Conservation (phyloP, 202 grass and related monocot species). For the Setaria italica region DNA sequence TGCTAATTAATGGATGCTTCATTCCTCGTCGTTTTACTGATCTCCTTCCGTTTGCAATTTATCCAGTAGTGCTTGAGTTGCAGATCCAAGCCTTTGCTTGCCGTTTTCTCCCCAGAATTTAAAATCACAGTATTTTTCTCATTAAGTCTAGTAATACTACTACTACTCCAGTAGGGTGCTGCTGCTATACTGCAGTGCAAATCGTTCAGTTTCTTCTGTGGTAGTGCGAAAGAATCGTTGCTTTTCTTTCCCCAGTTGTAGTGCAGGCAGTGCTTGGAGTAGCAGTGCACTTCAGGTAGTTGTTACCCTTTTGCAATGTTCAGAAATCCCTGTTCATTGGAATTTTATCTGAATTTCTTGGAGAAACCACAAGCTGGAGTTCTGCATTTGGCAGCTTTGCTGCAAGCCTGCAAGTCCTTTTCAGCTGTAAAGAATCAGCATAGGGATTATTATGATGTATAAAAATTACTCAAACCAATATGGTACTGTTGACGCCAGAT, state of each 20-base stretch:
- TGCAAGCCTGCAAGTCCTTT: not conserved
- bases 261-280: not conserved
- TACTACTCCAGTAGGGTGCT: not conserved
- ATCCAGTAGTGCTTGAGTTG: not conserved
- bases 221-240: slow-evolving; percentile 8
- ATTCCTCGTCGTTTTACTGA: not conserved
- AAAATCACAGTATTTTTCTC: not conserved
- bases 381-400: not conserved
- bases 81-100: not conserved
- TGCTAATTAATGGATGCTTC: not conserved
- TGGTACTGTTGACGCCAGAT: too few relatives aligned
- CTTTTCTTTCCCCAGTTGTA: not conserved
- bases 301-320: not conserved
- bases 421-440: not conserved
- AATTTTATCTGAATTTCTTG: not conserved
- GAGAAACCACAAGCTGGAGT: not conserved
- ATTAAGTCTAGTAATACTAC: not conserved
- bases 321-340: not conserved
- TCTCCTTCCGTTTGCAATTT: slow-evolving; percentile 18
- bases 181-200: not conserved
- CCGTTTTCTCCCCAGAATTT: not conserved
- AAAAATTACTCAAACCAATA: too few relatives aligned
- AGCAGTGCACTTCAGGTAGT: slow-evolving; percentile 4
- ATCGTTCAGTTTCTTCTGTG: not conserved
- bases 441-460: too few relatives aligned